Conservation (phyloP, 345 rosid species). For the Turritis glabra region DNA sequence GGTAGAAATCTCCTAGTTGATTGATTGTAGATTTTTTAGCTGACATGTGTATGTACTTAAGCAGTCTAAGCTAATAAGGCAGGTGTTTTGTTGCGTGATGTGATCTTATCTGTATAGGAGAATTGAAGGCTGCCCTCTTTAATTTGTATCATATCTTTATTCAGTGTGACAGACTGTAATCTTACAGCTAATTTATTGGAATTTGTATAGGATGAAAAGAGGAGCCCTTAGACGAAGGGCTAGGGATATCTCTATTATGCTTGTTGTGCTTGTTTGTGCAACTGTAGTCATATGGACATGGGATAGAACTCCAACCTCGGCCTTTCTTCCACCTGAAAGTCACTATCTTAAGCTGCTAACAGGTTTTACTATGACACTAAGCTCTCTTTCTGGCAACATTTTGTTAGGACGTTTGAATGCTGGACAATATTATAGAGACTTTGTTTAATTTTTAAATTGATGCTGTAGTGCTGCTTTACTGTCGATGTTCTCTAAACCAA, state of each 20-base stretch:
- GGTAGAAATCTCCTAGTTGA: conserved; percentile 34
- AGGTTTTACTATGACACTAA: conserved; percentile 41
- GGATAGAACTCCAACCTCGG: conserved; percentile 51
- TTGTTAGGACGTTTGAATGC: conserved; percentile 6
- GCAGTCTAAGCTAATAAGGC: conserved; percentile 11
- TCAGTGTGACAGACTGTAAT: conserved; percentile 13
- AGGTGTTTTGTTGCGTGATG: not conserved
- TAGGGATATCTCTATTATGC: conserved; percentile 52
- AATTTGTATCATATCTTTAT: not conserved
- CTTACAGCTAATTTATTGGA: conserved; percentile 10
- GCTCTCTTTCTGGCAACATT: conserved; percentile 18
- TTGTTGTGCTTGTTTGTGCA: conserved; percentile 55
- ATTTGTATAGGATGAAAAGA: conserved; percentile 60
- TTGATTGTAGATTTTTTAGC: conserved; percentile 12
- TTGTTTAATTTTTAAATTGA: not conserved
- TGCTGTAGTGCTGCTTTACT: not conserved
- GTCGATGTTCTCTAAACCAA: not conserved
- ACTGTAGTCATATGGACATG: conserved; percentile 62
- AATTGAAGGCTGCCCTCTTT: not conserved
- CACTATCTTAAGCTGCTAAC: conserved; percentile 45
- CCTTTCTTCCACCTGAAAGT: conserved; percentile 53
- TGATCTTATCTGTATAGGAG: conserved; percentile 9
- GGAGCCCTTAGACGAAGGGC: conserved; percentile 46
- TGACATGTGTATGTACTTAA: conserved; percentile 11
- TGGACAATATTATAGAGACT: not conserved